Base-by-base conservation (phyloP, 2,329 filamentous ascomycete species). In the Cadophora gregata region DNA sequence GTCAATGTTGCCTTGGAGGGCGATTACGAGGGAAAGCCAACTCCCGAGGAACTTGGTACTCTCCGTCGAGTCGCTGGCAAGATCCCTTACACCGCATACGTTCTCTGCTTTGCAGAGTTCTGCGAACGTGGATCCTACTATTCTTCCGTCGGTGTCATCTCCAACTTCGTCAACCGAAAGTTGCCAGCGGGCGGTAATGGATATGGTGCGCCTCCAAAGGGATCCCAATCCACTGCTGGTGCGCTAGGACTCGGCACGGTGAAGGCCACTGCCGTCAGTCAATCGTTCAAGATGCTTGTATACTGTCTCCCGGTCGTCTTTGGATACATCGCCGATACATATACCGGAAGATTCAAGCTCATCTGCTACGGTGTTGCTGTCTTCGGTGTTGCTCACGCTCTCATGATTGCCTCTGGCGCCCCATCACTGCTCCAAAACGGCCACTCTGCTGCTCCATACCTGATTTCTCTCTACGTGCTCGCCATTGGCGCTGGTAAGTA, bases 121-220 rank as follows among this genome's bases (percentile, higher is more conserved):
- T 91, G 88, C 80, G 91, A 93, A 80, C 88, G 91, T 56, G 92
- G 92, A 79, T 90, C 88, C 21, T 93, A 92, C 85, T 93, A 93
- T 75, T 90, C 90, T 62, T 88, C 88, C 3, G 85, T 86, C 53
- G 84, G 82, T 0, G 79, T 76, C 6, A 87, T 88, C 74, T 81
- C 81, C 70, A 91, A 90, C 75, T 90, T 85, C 71, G 83, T 90
- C 73, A 85, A 90, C 71, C 84, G 85, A 9, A 38, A 24, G 31
- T 75, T 90, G 2, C 88, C 88, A 0, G 68, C 75, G 1, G 82
- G 80, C 33, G 78, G 78, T 7, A 80, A 80, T 70, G 78, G 79
- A 24, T 67, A 66, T 16, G 75, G 75, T n/a, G 77, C 80, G 19
- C 86, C 85, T 9, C 12, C 55, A 10, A 51, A 61, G 29, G 72